Conservation (phyloP, 2,329 filamentous ascomycete species). For the Aspergillus sp. region DNA sequence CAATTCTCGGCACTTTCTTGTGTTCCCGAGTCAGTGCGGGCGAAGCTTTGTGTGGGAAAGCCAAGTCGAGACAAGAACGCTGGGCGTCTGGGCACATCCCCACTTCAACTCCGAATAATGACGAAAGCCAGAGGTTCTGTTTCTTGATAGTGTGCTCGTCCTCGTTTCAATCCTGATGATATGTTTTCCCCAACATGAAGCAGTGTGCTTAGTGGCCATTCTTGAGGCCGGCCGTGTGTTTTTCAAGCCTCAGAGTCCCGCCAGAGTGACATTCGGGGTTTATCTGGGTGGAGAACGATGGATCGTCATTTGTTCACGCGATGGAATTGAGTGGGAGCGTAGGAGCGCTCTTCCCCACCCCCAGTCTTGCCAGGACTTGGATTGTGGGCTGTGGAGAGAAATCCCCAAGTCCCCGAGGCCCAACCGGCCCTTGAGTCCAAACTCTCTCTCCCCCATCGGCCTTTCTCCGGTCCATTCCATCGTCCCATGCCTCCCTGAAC, state of each 20-base stretch:
- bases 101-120: neutral
- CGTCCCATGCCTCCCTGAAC: neutral
- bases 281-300: neutral
- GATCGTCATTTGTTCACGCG: neutral
- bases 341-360: neutral
- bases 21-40: neutral
- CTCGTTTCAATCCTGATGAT: too few species aligned
- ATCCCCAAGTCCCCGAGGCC: neutral
- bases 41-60: slow-evolving; percentile 15
- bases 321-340: neutral
- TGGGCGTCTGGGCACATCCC: slow-evolving; percentile 9
- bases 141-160: too few species aligned
- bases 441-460: neutral
- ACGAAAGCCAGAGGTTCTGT: neutral
- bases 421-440: neutral
- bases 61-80: slow-evolving; percentile 15
- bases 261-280: neutral
- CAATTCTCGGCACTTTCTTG: neutral
- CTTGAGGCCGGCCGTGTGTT: neutral
- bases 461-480: neutral
- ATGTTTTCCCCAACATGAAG: neutral
- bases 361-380: neutral
- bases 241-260: neutral
- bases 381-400: neutral
- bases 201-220: neutral